Conservation (phyloP, 75 land plant species). For the Picea sitchensis region DNA sequence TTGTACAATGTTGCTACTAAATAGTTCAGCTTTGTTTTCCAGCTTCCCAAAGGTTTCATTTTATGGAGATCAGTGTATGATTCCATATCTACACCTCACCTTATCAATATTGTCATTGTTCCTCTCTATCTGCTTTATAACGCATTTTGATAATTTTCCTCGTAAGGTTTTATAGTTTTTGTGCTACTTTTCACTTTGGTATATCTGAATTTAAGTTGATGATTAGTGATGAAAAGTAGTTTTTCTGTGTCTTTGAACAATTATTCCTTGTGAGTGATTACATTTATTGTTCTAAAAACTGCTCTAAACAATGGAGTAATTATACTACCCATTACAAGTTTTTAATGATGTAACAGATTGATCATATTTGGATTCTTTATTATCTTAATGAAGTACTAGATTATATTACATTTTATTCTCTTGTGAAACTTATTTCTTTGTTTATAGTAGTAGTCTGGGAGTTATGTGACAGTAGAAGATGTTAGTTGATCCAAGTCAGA, state of each 20-base stretch:
- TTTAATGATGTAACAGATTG: background rate
- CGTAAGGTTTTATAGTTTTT: background rate
- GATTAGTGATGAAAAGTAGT: background rate
- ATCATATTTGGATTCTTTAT: background rate
- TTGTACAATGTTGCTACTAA: background rate
- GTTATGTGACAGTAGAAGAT: background rate
- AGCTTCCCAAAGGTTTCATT: background rate
- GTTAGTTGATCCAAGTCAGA: background rate
- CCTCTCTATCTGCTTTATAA: background rate
- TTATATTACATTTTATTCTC: no score
- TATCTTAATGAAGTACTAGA: background rate
- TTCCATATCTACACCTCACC: background rate
- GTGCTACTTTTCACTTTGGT: background rate
- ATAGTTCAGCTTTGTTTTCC: background rate
- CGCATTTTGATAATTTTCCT: background rate
- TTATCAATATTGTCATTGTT: background rate
- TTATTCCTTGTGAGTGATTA: background rate
- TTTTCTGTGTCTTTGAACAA: background rate
- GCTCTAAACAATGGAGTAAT: background rate
- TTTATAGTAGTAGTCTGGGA: no score
- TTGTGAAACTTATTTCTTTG: no score
- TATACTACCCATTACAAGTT: background rate
- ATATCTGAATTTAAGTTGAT: background rate
- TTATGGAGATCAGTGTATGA: background rate
- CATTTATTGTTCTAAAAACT: background rate